phyloP scores from a whole-genome alignment of 345 rosid species.

The Linum usitatissimum region DNA sequence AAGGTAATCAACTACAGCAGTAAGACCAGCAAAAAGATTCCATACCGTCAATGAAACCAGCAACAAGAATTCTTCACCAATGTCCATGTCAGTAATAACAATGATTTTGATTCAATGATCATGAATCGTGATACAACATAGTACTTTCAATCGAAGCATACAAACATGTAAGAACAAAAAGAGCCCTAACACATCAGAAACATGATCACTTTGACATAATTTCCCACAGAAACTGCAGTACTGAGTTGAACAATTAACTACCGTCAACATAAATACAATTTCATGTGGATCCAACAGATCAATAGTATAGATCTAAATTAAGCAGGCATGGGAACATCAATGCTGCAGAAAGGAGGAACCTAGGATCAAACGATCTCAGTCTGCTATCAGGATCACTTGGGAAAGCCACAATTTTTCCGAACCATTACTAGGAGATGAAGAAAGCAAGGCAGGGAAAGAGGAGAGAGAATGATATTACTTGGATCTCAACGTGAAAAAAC shows the following conservation, averaged over 20 bases:
- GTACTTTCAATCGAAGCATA: not conserved
- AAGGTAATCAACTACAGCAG: too few species aligned
- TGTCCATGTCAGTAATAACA: not conserved
- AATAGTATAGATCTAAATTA: too few species aligned
- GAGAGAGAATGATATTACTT: not conserved
- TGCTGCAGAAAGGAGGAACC: not conserved
- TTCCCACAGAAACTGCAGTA: not conserved
- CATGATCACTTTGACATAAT: not conserved
- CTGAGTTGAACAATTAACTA: not conserved
- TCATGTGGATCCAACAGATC: not conserved
- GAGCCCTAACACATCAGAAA: not conserved
- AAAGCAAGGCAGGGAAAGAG: not conserved
- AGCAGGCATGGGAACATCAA: not conserved
- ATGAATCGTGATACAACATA: not conserved
- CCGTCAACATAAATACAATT: not conserved
- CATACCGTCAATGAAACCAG: too few species aligned
- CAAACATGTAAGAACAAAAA: not conserved
- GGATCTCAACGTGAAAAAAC: not conserved
- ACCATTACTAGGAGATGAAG: not conserved
- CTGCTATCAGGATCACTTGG: not conserved
- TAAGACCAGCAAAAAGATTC: too few species aligned
- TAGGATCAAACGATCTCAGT: not conserved
- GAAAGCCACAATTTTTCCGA: not conserved
- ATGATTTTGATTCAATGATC: too few species aligned
- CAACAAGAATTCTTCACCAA: too few species aligned